Evolutionary conservation across 495 filamentous ascomycete species (phyloP).

Genomic region (Lasiosphaeria miniovina): DNA sequence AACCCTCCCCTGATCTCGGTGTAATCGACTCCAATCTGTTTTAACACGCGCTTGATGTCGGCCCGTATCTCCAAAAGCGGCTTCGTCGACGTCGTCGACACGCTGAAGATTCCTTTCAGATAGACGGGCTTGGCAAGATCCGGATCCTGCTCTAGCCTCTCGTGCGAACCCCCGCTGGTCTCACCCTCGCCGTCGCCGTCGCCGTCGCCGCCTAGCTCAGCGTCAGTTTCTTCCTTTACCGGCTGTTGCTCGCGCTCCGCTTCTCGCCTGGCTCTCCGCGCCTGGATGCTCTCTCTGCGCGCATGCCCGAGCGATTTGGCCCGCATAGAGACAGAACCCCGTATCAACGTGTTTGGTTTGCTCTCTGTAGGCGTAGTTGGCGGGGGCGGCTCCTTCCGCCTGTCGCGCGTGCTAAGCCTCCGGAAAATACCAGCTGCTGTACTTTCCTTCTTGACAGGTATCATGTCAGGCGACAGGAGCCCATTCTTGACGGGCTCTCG

Average conservation of each 20-base stretch:
- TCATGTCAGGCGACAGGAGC: conserved; percentile 59
- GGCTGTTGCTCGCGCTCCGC: conserved; percentile 41
- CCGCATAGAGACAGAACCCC: conserved; percentile 60
- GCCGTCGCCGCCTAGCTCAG: conserved; percentile 43
- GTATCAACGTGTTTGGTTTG: conserved; percentile 33
- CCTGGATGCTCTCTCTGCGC: conserved; percentile 85
- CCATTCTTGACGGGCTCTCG: conserved; percentile 71
- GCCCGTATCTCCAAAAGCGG: conserved; percentile 77
- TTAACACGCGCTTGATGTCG: conserved; percentile 90
- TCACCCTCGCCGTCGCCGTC: conserved; percentile 26
- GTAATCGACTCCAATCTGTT: conserved; percentile 82
- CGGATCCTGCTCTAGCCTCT: conserved; percentile 50
- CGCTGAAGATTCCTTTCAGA: conserved; percentile 96
- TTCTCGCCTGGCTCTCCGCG: conserved; percentile 59
- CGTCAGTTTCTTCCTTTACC: conserved; percentile 78
- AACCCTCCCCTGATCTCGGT: conserved; percentile 93
- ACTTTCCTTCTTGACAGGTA: conserved; percentile 76
- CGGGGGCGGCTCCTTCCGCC: conserved; percentile 56
- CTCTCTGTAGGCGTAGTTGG: conserved; percentile 21
- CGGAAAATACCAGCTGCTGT: conserved; percentile 82
- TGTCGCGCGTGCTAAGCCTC: conserved; percentile 82
- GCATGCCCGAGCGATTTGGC: conserved; percentile 91
- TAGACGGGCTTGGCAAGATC: conserved; percentile 85
- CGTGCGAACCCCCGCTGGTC: conserved; percentile 50
- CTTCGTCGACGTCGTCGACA: conserved; percentile 92